Evolutionary conservation across 768 basidiomycete genomes (phyloP).

Genomic region (Trametes coccinea): DNA sequence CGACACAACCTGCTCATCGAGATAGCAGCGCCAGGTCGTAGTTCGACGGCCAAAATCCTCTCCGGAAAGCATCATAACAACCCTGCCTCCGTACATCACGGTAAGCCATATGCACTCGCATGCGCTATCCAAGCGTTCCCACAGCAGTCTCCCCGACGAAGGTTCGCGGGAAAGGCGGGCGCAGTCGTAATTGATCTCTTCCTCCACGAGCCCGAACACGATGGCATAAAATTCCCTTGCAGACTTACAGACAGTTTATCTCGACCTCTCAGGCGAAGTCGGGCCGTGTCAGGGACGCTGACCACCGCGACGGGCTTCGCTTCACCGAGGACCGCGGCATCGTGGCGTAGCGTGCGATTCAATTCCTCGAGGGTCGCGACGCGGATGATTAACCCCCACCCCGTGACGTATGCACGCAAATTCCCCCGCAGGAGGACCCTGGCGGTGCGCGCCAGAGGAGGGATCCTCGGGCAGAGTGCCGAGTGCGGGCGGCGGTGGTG

Average conservation of each 20-base stretch:
- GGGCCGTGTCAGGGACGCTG: neutral
- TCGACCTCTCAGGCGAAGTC: neutral
- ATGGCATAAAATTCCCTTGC: neutral
- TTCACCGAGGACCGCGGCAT: neutral
- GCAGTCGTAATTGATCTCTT: no score
- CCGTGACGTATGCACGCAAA: neutral
- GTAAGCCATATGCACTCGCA: no score
- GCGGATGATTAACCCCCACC: no score
- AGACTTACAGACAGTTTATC: neutral
- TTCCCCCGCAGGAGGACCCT: neutral
- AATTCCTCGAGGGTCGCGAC: neutral
- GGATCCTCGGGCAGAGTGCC: conserved; percentile 1
- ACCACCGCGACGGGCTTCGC: neutral
- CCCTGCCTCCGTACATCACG: no score
- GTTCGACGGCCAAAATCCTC: no score
- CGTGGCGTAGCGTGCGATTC: neutral
- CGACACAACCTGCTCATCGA: no score
- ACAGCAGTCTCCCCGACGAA: no score
- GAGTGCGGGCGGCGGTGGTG: neutral
- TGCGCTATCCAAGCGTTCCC: no score
- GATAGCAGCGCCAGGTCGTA: no score
- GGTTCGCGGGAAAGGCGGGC: no score
- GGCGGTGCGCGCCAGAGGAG: neutral
- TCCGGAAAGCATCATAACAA: no score
- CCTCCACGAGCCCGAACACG: no score